Evolutionary conservation across 257 asterid species (phyloP).

Genomic region (Anisodus tanguticus): DNA sequence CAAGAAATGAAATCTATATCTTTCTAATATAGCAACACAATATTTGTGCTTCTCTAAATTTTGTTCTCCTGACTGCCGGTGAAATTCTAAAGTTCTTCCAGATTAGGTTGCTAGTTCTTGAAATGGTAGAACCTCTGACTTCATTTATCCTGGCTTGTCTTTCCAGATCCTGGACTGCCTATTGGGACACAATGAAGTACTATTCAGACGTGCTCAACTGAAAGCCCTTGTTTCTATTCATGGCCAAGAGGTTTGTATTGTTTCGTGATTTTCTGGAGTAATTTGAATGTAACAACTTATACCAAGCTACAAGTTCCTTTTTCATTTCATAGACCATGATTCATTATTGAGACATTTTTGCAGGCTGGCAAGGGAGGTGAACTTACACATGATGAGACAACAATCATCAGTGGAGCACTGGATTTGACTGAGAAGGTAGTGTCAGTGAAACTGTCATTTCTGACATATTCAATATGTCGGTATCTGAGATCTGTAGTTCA

Average conservation of each 20-base stretch:
- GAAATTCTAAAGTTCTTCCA: conserved; percentile 13
- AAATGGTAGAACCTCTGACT: conserved; percentile 13
- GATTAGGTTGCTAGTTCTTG: neutral
- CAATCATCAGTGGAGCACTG: conserved; percentile 94
- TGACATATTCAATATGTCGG: neutral
- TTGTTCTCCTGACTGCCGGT: neutral
- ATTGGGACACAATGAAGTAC: conserved; percentile 91
- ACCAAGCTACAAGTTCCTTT: conserved; percentile 12
- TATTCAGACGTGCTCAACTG: conserved; percentile 96
- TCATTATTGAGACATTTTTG: conserved; percentile 22
- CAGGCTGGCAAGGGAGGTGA: conserved; percentile 99
- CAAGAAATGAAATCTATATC: neutral
- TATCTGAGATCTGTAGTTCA: neutral
- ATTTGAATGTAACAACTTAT: neutral
- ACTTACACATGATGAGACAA: conserved; percentile 96
- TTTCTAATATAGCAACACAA: neutral
- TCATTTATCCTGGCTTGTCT: conserved; percentile 16
- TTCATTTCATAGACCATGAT: conserved; percentile 2
- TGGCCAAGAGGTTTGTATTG: conserved; percentile 72
- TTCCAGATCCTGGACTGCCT: conserved; percentile 82
- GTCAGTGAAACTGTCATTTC: neutral
- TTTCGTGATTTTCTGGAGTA: neutral
- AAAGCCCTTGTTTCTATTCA: conserved; percentile 98
- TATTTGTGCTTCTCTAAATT: neutral
- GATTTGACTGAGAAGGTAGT: conserved; percentile 96